A percentile compares a stretch with the other conserved stretches of the same genome.
phyloP scores from a whole-genome alignment of 2,329 filamentous ascomycete species.

The Neofusicoccum ribis region DNA sequence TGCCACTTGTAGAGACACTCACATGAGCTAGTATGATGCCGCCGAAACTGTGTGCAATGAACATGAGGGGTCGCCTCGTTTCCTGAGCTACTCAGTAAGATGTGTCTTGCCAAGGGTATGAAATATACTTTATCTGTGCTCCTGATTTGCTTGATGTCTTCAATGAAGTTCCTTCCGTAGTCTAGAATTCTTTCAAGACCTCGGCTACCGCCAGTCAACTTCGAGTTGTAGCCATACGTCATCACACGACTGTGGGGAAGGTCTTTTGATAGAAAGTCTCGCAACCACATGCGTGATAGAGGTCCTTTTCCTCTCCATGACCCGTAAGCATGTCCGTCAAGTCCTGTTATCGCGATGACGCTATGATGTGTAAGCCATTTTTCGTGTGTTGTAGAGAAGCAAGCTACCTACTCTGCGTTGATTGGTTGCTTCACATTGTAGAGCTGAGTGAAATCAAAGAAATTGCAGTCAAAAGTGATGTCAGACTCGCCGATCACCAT shows the following conservation, averaged over 20 bases:
- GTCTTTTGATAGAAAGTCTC: constrained; percentile 30
- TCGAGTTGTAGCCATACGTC: constrained; percentile 40
- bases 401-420: not conserved
- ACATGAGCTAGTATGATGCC: not conserved
- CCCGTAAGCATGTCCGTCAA: constrained; percentile 35
- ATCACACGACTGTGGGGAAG: constrained; percentile 29
- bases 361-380: not conserved
- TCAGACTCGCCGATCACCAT: constrained; percentile 23
- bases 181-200: constrained; percentile 27
- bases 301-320: constrained; percentile 29
- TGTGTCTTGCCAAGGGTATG: too few species aligned
- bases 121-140: not conserved
- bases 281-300: constrained; percentile 31
- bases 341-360: constrained; percentile 31
- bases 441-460: constrained; percentile 29
- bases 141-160: not conserved
- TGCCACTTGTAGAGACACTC: too few species aligned
- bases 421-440: constrained; percentile 19
- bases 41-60: not conserved
- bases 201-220: constrained; percentile 26
- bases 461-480: constrained; percentile 26
- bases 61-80: not conserved
- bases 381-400: too few species aligned
- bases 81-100: not conserved
- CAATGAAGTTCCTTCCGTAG: constrained; percentile 11